A percentile compares a stretch with the other conserved stretches of the same genome.
These are phyloP conservation scores for Sporothrix inflata DNA, from an alignment of 2,329 filamentous ascomycete genomes.

Conservation along the genomic window DNA sequence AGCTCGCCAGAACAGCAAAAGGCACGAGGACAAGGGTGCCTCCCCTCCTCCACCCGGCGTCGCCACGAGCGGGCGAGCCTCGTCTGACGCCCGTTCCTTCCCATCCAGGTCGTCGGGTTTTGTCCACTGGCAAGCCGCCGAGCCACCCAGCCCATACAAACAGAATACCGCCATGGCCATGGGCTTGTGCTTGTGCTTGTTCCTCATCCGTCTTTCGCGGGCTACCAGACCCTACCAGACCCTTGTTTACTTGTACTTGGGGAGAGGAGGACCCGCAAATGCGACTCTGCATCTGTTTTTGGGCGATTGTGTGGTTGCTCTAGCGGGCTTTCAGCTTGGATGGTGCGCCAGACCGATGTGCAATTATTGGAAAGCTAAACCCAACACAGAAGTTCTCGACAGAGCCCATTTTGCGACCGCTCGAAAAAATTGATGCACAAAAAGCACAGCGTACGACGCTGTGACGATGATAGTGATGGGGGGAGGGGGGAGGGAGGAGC, in stretches of 20 bases:
- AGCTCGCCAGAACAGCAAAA: not conserved
- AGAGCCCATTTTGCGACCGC: not conserved
- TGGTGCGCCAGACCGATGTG: conserved; percentile 18
- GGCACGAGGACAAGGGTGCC: not conserved
- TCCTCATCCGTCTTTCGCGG: not conserved
- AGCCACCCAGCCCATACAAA: not conserved
- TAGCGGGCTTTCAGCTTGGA: conserved; percentile 10
- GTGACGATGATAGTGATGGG: not conserved
- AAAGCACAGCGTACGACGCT: not conserved
- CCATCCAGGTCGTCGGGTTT: not conserved
- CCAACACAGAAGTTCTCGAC: not conserved
- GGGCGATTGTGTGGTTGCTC: not conserved
- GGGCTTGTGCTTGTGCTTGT: not conserved
- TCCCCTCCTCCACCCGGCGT: not conserved
- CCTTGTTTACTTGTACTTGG: not conserved
- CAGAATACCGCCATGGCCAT: not conserved
- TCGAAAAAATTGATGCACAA: not conserved
- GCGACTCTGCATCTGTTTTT: not conserved
- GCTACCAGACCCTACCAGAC: not conserved
- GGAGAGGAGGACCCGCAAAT: not conserved
- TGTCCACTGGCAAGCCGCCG: not conserved
- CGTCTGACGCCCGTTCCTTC: not conserved
- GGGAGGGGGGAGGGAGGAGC: no score
- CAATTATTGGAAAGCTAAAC: conserved; percentile 21
- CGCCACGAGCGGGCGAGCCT: not conserved